Base-by-base conservation (phyloP, 2,329 filamentous ascomycete genomes). In the Pseudogymnoascus sp. region DNA sequence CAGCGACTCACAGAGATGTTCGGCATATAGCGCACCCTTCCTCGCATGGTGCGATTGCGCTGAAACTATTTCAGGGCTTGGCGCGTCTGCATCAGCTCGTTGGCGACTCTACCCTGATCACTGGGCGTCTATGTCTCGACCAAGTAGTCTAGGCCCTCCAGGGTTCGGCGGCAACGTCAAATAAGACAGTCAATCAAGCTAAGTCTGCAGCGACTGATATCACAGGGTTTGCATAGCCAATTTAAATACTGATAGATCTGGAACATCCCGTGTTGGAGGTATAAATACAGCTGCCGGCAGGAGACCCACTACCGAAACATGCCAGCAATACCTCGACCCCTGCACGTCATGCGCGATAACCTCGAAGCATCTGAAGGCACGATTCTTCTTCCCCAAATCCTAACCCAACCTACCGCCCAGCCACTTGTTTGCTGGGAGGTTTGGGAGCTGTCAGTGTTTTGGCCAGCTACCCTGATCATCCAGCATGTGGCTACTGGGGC, bases 11-110 rank as follows among this genome's bases (percentile, higher is more conserved):
- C 46, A 53, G n/a, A 56, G 29, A 56, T 33, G 17, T 56, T 56
- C 29, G 17, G 29, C 50, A 56, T n/a, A 56, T 35, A 21, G 29
- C 31, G 3, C 17, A 33, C 29, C n/a, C 50, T 56, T 33, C 7
- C 35, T 56, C 11, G 29, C 17, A 19, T 56, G 50, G 17, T 56
- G 50, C 10, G 29, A 13, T 33, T 56, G n/a, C 50, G 29, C 50
- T 56, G 50, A 56, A 56, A 56, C 50, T 56, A 56, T 56, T 35
- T 6, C 29, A 35, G 50, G 50, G 50, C 50, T 56, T 56, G 50
- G 50, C 50, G 50, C 50, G n/a, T 21, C 50, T 56, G 21, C 23
- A 9, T 56, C 50, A 33, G 10, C 17, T 56, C 50, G 50, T 56
- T 56, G 50, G 29, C 50, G 50, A 33, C 50, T 21, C 6, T 56